These are phyloP conservation scores for Exophiala oligosperma DNA, from an alignment of 2,329 filamentous ascomycete genomes.

Conservation along the genomic window DNA sequence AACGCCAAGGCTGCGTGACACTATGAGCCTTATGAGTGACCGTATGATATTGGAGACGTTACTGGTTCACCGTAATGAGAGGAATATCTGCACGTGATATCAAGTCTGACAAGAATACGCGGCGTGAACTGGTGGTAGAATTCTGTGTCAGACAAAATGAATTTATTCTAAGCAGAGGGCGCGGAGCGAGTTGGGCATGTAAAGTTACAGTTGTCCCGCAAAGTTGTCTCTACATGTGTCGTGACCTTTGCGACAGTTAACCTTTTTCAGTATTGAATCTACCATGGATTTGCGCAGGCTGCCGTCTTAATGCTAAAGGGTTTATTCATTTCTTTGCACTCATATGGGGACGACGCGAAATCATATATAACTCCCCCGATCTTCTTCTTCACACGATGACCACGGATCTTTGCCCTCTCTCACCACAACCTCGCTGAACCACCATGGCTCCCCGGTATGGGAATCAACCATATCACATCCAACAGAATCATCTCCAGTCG, in stretches of 20 bases:
- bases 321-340: not conserved
- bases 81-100: too few relatives aligned
- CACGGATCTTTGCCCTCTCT: slow-evolving; percentile 6
- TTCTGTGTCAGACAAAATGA: not conserved
- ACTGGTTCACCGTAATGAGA: not conserved
- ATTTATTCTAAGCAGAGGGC: not conserved
- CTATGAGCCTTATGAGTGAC: too few relatives aligned
- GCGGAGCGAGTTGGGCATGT: not conserved
- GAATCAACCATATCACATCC: slow-evolving; percentile 61
- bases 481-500: slow-evolving; percentile 49
- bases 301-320: not conserved
- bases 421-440: slow-evolving; percentile 7
- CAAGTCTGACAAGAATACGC: not conserved
- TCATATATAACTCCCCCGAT: not conserved
- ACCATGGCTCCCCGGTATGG: slow-evolving; percentile 62
- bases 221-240: not conserved
- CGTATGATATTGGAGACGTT: too few relatives aligned
- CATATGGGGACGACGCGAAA: slow-evolving; percentile 4
- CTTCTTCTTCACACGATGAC: slow-evolving; percentile 12
- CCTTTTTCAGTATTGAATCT: not conserved
- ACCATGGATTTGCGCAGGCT: not conserved
- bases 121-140: not conserved
- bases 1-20: slow-evolving; percentile 10
- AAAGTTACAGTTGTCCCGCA: not conserved
- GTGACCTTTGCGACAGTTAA: not conserved